Evolutionary conservation across 2,329 filamentous ascomycete genomes (phyloP), one percentile per base, ranked within the genome.

Genomic region (Lasiodiplodia sp.): DNA sequence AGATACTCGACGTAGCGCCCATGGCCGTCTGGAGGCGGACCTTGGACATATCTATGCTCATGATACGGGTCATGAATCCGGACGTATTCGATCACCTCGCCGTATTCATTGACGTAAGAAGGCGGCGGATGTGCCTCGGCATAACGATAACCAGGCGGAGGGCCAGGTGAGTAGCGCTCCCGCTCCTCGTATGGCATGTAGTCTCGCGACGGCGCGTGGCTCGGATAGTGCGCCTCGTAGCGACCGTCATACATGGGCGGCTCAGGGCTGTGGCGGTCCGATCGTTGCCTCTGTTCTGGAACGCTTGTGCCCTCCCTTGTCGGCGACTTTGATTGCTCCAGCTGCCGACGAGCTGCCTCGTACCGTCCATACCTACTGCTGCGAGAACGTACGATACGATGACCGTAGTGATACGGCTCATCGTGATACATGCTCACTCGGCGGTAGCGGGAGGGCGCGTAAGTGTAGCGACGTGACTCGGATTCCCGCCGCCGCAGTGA

Each of bases 91-190:
- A 69, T 57, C 25, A 63, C 49, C 31, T 69, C 65, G 37, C 58
- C 68, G 34, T 67, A 68, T n/a, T 68, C 68, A 18, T 69, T 66
- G 51, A 69, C 40, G n/a, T 66, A 69, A 7, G 60, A 49, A 12
- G 49, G 37, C 40, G 67, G 51, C 3, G 55, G 66, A n/a, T 44
- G 55, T 16, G 55, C 56, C 12, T 64, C 66, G 5, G 58, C 38
- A 38, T 67, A 68, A 6, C 65, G 56, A 31, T 68, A 69, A 28
- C 52, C 60, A 28, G 40, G 28, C n/a, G 65, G 68, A 44, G 68
- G 68, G 14, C 47, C 63, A 16, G 40, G 68, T 6, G 68, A 68
- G 47, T 68, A 68, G 14, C 53, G 38, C 6, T 64, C 64, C 4
- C 53, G 64, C 2, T 57, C 63, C 11, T 67, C 67, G 23, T 66